These are phyloP conservation scores for Linnemannia elongata DNA, from an alignment of 192 early-diverging fungal genomes.

Conservation along the genomic window DNA sequence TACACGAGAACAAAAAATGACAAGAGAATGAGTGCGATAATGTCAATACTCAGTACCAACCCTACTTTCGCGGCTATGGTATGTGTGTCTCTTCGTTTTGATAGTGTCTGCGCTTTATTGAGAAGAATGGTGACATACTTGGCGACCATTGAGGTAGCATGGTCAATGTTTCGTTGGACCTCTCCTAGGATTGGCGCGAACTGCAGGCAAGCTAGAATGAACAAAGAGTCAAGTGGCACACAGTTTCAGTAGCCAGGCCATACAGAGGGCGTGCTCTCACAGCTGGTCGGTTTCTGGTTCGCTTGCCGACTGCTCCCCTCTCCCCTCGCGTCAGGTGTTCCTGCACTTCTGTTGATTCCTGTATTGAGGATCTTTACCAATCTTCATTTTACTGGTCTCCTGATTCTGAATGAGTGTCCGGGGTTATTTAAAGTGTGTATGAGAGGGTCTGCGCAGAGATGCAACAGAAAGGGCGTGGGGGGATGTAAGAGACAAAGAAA, in stretches of 20 bases:
- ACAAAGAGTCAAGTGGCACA: neutral
- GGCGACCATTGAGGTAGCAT: slow-evolving; percentile 41
- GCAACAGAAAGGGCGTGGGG: neutral
- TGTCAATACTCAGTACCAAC: neutral
- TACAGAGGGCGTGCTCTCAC: neutral
- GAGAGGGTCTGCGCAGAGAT: neutral
- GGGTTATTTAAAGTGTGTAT: neutral
- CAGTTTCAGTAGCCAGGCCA: neutral
- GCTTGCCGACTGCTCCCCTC: neutral
- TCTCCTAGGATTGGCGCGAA: slow-evolving; percentile 26
- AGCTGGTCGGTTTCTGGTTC: neutral
- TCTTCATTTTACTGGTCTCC: slow-evolving; percentile 8
- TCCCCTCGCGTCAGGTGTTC: neutral
- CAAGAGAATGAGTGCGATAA: no score
- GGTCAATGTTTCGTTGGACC: slow-evolving; percentile 41
- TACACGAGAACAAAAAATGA: slow-evolving; percentile 18
- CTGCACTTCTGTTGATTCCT: neutral
- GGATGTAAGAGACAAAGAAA: neutral
- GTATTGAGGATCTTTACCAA: neutral
- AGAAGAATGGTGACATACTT: slow-evolving; percentile 9
- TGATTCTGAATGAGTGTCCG: neutral
- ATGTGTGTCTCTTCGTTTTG: neutral
- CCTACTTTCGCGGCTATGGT: neutral
- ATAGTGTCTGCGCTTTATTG: neutral
- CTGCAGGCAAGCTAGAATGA: slow-evolving; percentile 35